Percentiles rank a stretch among this genome's conserved stretches.
Evolutionary conservation across 495 filamentous ascomycete genomes (phyloP).

Genomic region (Copromyces sp.): DNA sequence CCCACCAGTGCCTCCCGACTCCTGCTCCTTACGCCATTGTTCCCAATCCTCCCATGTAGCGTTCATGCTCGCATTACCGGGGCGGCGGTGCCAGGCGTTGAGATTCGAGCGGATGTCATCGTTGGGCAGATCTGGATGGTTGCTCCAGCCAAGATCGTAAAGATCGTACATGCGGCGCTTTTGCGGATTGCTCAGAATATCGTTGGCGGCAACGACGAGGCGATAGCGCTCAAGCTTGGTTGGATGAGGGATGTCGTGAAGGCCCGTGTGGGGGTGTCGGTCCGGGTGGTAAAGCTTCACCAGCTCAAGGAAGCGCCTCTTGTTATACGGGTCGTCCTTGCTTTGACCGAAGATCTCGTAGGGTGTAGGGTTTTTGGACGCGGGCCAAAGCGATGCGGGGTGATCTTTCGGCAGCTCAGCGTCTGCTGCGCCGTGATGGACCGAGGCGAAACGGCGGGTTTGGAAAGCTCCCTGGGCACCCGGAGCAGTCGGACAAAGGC

Average conservation of each 20-base stretch:
- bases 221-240: conserved; percentile 75
- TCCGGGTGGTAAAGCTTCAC: conserved; percentile 97
- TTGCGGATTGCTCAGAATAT: conserved; percentile 75
- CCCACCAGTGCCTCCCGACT: conserved; percentile 20
- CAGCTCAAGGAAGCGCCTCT: conserved; percentile 73
- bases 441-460: conserved; percentile 13
- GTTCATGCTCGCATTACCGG: conserved; percentile 58
- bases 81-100: conserved; percentile 38
- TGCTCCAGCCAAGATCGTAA: conserved; percentile 71
- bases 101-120: conserved; percentile 28
- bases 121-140: conserved; percentile 28
- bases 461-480: neutral
- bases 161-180: conserved; percentile 74
- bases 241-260: conserved; percentile 41
- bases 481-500: neutral
- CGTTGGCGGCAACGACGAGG: conserved; percentile 74
- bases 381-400: conserved; percentile 29
- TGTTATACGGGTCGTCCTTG: conserved; percentile 60
- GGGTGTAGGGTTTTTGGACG: conserved; percentile 54
- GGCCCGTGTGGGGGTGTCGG: conserved; percentile 37
- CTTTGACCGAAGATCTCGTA: conserved; percentile 76
- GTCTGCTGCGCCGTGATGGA: conserved; percentile 2
- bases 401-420: conserved; percentile 15
- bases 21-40: conserved; percentile 55
- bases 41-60: conserved; percentile 99